phyloP scores from a whole-genome alignment of 2,329 filamentous ascomycete species.

The Apiospora hydei region DNA sequence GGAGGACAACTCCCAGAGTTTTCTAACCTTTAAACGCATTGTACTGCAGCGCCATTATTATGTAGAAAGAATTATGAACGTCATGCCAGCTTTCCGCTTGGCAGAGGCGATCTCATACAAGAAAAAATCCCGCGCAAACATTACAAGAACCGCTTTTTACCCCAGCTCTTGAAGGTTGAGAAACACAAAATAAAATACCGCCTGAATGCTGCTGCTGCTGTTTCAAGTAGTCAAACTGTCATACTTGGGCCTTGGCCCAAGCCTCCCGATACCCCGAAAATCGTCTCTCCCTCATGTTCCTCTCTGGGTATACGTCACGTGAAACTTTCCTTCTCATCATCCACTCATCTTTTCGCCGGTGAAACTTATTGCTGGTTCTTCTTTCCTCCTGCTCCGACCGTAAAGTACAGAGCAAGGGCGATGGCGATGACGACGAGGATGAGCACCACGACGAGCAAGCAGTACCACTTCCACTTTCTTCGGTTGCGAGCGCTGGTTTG shows the following conservation, averaged over 20 bases:
- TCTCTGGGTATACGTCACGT: not conserved
- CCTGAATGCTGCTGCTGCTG: constrained; percentile 20
- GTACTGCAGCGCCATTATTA: constrained; percentile 12
- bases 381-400: not conserved
- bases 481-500: constrained; percentile 71
- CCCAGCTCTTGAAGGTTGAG: constrained; percentile 10
- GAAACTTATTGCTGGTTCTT: not conserved
- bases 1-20: not conserved
- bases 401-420: constrained; percentile 53
- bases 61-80: constrained; percentile 11
- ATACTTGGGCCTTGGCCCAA: not conserved
- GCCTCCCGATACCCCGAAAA: not conserved
- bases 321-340: not conserved
- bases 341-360: not conserved
- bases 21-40: not conserved
- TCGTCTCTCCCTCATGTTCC: not conserved
- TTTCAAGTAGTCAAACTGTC: constrained; percentile 14
- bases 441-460: constrained; percentile 66
- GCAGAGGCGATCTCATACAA: constrained; percentile 2
- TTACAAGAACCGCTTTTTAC: constrained; percentile 6
- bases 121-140: not conserved
- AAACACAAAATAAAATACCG: constrained; percentile 18
- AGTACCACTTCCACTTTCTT: constrained; percentile 85
- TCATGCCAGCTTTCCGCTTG: constrained; percentile 1
- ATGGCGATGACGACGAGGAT: constrained; percentile 63